These are phyloP conservation scores for Rosa lucieae DNA, from an alignment of 306 rosid species.

Conservation along the genomic window DNA sequence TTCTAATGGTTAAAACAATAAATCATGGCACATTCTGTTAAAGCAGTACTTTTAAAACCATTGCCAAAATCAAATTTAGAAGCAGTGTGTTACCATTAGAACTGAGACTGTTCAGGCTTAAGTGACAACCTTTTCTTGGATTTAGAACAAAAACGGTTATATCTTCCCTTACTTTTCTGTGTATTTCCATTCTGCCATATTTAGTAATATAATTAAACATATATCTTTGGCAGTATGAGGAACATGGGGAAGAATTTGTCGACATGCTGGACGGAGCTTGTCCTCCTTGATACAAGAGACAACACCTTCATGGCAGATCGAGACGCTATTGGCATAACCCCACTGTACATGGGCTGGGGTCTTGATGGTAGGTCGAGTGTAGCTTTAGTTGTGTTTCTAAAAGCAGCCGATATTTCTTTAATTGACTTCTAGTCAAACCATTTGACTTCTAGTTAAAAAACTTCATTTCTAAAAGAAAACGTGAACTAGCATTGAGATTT, in stretches of 20 bases:
- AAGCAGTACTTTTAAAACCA: too few relatives aligned
- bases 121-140: too few relatives aligned
- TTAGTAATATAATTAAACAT: background rate
- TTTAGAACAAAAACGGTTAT: too few relatives aligned
- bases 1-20: constrained; percentile 57
- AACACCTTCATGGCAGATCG: constrained; percentile 88
- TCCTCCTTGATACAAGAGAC: constrained; percentile 83
- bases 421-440: background rate
- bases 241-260: constrained; percentile 86
- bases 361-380: constrained; percentile 69
- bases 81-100: too few relatives aligned
- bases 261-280: constrained; percentile 94
- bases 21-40: too few relatives aligned
- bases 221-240: constrained; percentile 75
- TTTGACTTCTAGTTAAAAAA: background rate
- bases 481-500: too few relatives aligned
- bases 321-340: constrained; percentile 87
- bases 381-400: constrained; percentile 8
- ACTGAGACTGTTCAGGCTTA: too few relatives aligned
- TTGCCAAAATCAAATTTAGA: too few relatives aligned
- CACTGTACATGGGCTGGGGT: constrained; percentile 98
- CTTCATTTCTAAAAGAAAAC: too few relatives aligned
- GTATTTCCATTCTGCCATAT: background rate
- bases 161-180: background rate
- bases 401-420: background rate